A percentile compares a stretch with the other conserved stretches of the same genome.
Conservation (phyloP, 768 basidiomycete genomes). For the Myochromella boudieri region DNA sequence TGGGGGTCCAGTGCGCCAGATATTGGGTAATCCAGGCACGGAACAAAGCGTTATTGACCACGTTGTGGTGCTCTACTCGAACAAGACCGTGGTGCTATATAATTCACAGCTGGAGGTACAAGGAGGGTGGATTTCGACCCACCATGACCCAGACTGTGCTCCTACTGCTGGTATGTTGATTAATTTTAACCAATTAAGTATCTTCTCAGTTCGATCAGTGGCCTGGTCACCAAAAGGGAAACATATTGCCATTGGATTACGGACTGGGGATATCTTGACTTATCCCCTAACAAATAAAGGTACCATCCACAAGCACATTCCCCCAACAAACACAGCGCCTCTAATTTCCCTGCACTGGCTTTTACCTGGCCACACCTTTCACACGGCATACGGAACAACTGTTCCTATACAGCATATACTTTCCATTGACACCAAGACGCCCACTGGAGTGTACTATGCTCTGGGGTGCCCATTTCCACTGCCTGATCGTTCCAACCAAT, state of each 20-base stretch:
- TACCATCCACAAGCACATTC: constrained; percentile 58
- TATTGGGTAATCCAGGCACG: constrained; percentile 64
- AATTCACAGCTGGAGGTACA: constrained; percentile 53
- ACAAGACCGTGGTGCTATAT: constrained; percentile 56
- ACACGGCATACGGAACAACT: constrained; percentile 52
- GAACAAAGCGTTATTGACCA: constrained; percentile 51
- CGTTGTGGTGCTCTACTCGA: constrained; percentile 53
- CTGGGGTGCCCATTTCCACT: constrained; percentile 41
- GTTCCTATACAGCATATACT: constrained; percentile 45
- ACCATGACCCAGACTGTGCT: constrained; percentile 39
- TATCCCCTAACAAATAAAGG: constrained; percentile 58
- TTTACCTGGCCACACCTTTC: constrained; percentile 64
- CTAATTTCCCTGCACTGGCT: constrained; percentile 67
- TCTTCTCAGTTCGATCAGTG: constrained; percentile 37
- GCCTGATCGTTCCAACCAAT: constrained; percentile 36
- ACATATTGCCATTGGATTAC: constrained; percentile 75
- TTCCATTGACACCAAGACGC: constrained; percentile 40
- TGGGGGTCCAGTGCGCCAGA: constrained; percentile 46
- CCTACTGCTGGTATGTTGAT: constrained; percentile 59
- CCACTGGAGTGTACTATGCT: constrained; percentile 35
- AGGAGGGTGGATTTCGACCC: constrained; percentile 53
- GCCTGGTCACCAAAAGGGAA: constrained; percentile 89
- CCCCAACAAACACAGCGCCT: constrained; percentile 49
- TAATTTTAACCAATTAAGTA: constrained; percentile 1
- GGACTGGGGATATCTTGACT: constrained; percentile 68